Base-by-base conservation (phyloP, 148 eudicot genomes). In the Cornus controversa region DNA sequence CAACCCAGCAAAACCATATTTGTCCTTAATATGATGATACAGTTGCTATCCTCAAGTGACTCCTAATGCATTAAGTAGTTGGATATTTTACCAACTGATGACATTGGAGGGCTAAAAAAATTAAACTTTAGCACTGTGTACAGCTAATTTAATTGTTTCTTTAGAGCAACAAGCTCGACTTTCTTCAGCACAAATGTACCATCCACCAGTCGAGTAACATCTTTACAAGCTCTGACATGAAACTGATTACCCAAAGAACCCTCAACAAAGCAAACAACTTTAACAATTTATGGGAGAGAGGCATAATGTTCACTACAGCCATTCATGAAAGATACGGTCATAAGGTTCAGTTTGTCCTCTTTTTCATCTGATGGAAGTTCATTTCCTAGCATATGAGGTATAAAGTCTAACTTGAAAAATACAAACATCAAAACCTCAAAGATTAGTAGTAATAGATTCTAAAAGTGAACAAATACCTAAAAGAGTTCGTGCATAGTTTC, bases 171-270 rank as follows among this genome's bases (percentile, higher is more conserved):
- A 60, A 60, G 14, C 57, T 50, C 4, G 57, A 3, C 57, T 15
- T 50, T 50, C 57, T 50, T 50, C 57, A 13, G 20, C 57, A 10
- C 29, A 63, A 47, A 10, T 40, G 45, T 40, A 40, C 47, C 69
- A 78, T 11, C 28, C 34, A 27, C 53, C 20, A 11, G 8, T 67
- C 28, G 4, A n/a, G 28, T 18, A 53, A 37, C 16, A 60, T 68
- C 63, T 80, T 25, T 54, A 68, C 40, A 40, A 40, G 45, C 45
- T 40, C 36, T n/a, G 63, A 23, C 67, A 8, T 67, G 25, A 72
- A 47, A 66, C 78, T 62, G 31, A 26, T 29, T 60, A 11, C 7
- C 8, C 10, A 6, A 71, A 3, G 24, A 24, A 31, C 54, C 45
- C 77, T 65, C 58, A 20, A 9, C 16, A 2, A 29, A 75, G 28